Evolutionary conservation across 2,329 filamentous ascomycete species (phyloP), one percentile per base, ranked within the genome.

Genomic region (Aureobasidium sp.): DNA sequence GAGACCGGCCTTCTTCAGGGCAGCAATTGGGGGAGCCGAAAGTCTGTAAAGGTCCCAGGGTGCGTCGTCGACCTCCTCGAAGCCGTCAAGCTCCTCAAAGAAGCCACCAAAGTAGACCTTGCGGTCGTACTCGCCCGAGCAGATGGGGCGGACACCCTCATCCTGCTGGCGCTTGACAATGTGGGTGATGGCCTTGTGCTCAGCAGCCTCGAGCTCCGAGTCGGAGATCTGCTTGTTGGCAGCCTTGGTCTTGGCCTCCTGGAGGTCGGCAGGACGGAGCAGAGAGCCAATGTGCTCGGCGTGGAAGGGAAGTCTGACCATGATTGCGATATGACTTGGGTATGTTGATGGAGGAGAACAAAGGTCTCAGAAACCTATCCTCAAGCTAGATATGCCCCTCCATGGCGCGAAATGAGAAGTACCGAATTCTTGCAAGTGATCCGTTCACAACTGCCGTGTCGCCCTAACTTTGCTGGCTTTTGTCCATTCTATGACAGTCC

Each of bases 241-340:
- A 63, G 80, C 73, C 70, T 81, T 72, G 66, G 80, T 76, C 73
- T 87, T 80, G 52, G 82, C 82, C 51, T 83, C 77, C 15, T 88
- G 78, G 29, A 90, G 80, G 57, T 81, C 75, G 58, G 83, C 73
- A 0, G 87, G 87, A 36, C 87, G 85, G 63, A 90, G 82, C 52
- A 90, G 78, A 17, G 87, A 90, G 58, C 88, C 88, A 65, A 89
- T 82, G 67, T 90, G 88, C 75, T 90, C 88, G 64, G 87, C 86
- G 70, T 88, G 82, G 75, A 88, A 90, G 55, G 85, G 87, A 45
- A 84, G 82, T 48, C 56, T 48, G 48, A 53, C 61, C 60, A 65
- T 65, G 45, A 36, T 53, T 61, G 57, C 45, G 20, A 45, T 22
- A 47, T 51, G 20, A 31, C 37, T 12, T 27, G 34, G 36, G 14